Evolutionary conservation across 495 filamentous ascomycete genomes (phyloP), one percentile per base, ranked within the genome.

Genomic region (Neohortaea acidophila): DNA sequence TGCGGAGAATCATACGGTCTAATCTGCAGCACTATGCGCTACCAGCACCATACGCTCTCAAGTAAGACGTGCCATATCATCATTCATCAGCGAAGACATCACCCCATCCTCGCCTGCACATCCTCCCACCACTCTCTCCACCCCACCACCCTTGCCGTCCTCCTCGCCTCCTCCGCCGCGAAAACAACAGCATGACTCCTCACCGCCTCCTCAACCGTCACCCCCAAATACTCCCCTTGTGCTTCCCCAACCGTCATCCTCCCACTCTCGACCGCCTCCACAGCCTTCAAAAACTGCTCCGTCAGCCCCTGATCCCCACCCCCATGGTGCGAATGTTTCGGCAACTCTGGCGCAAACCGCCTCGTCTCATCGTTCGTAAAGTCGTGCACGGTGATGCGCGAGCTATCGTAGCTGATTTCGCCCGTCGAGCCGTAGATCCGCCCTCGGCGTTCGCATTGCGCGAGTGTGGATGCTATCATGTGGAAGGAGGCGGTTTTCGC

Each of bases 101-200:
- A n/a, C n/a, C n/a, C n/a, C n/a, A n/a, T 50, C n/a, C n/a, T n/a
- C n/a, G n/a, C n/a, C n/a, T n/a, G n/a, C n/a, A n/a, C n/a, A n/a
- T 34, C 15, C n/a, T 57, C 53, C 81, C 84, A 94, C 87, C 86
- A 94, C 21, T 68, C 58, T 37, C 57, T 56, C 81, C 84, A 94
- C 41, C 73, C 68, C 0, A 96, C 59, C 21, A 87, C 75, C 51
- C 66, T 75, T 50, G 69, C 69, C 32, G 69, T 65, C 21, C 56
- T 60, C 39, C 91, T 66, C 12, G 87, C 84, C 50, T 92, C 79
- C 59, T 96, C 91, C 0, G 87, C 87, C 25, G 83, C 85, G 63
- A 93, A 96, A 1, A 94, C 89, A 60, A 89, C 73, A 0, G 81
- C 87, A 63, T 96, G 91, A 48, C 83, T 93, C 23, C 79, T 67